Conservation (phyloP, 139 green algal species). For the Desmodesmus armatus region DNA sequence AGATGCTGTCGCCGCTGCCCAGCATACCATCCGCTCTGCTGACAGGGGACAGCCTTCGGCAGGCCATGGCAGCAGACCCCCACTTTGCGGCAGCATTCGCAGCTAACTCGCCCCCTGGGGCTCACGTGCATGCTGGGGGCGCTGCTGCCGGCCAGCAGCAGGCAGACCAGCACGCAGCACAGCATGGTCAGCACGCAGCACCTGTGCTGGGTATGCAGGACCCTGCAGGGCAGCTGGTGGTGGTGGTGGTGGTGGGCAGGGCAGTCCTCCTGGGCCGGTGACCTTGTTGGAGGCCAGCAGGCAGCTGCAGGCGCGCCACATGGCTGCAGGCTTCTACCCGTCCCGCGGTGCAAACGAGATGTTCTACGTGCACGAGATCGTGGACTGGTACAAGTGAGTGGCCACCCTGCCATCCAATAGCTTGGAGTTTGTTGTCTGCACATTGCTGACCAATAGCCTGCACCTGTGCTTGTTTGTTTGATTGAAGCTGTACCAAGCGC, state of each 20-base stretch:
- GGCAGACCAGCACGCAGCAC: too few species aligned
- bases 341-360: not conserved
- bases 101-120: not conserved
- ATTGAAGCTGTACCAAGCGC: too few species aligned
- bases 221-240: not conserved
- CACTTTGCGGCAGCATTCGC: not conserved
- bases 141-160: slow-evolving; percentile 1
- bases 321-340: slow-evolving; percentile 28
- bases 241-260: not conserved
- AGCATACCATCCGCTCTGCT: slow-evolving; percentile 20
- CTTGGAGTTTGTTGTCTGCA: not conserved
- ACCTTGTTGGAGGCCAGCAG: slow-evolving; percentile 22
- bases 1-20: not conserved
- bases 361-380: slow-evolving; percentile 35
- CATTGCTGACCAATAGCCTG: not conserved
- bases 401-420: not conserved
- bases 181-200: not conserved
- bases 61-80: not conserved
- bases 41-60: too few species aligned
- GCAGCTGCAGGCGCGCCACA: slow-evolving; percentile 27
- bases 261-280: not conserved
- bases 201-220: not conserved
- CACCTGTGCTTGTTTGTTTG: too few species aligned
- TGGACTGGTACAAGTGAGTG: slow-evolving; percentile 39
- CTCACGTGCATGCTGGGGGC: not conserved